phyloP scores from a whole-genome alignment of 306 rosid species.

The Acacia acuminata region DNA sequence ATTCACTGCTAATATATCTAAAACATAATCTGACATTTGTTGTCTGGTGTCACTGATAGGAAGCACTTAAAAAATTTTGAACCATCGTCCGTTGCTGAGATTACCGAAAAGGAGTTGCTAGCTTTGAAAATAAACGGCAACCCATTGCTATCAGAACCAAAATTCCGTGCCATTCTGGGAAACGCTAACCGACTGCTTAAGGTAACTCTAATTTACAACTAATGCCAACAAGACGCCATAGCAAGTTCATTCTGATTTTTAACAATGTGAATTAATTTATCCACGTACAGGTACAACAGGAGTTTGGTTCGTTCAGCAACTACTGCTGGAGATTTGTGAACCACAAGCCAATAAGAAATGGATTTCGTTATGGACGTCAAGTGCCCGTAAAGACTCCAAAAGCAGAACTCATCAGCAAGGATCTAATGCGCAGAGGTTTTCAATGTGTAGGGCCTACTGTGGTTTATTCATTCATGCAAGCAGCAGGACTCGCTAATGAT shows the following conservation, averaged over 20 bases:
- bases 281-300: constrained; percentile 61
- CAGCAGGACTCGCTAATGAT: constrained; percentile 79
- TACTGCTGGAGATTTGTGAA: constrained; percentile 92
- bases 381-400: constrained; percentile 89
- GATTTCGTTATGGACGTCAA: constrained; percentile 73
- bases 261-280: constrained; percentile 6
- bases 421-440: constrained; percentile 88
- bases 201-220: constrained; percentile 47
- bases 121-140: constrained; percentile 64
- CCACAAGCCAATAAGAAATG: constrained; percentile 63
- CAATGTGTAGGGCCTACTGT: constrained; percentile 94
- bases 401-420: constrained; percentile 86
- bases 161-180: constrained; percentile 83
- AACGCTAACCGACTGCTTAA: constrained; percentile 80
- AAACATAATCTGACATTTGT: constrained; percentile 17
- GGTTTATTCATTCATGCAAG: constrained; percentile 91
- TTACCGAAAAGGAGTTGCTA: constrained; percentile 65
- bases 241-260: background rate
- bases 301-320: constrained; percentile 84
- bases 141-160: constrained; percentile 73
- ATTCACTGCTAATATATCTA: background rate
- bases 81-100: constrained; percentile 66
- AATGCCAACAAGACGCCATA: background rate
- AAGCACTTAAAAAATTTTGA: constrained; percentile 70
- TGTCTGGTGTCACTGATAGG: constrained; percentile 46